phyloP scores from a whole-genome alignment of 2,329 filamentous ascomycete genomes.

The Pseudocercospora eumusae region DNA sequence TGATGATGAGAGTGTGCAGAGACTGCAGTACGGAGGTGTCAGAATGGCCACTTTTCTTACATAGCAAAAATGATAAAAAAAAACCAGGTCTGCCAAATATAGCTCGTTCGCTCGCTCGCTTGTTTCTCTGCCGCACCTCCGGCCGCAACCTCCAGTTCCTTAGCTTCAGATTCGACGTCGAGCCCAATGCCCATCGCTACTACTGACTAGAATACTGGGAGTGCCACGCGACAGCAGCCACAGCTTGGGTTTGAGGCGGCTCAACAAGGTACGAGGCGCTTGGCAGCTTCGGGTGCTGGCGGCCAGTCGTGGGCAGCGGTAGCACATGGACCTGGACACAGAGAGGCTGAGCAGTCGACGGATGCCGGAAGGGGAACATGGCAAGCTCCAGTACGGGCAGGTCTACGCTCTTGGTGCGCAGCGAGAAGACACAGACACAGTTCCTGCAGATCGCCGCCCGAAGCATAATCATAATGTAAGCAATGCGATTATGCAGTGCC shows the following conservation, averaged over 20 bases:
- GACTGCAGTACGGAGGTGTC: neutral
- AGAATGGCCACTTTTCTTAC: neutral
- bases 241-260: constrained; percentile 10
- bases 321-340: constrained; percentile 1
- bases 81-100: neutral
- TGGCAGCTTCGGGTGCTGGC: neutral
- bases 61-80: neutral
- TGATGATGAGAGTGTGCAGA: neutral
- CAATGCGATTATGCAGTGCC: constrained; percentile 8
- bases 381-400: neutral
- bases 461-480: constrained; percentile 15
- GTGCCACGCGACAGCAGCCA: constrained; percentile 15
- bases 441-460: constrained; percentile 22
- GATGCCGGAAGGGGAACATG: constrained; percentile 9
- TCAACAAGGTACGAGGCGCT: constrained; percentile 2
- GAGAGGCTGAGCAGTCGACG: constrained; percentile 4
- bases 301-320: constrained; percentile 8
- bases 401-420: neutral
- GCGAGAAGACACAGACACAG: constrained; percentile 3
- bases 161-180: neutral
- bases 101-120: neutral
- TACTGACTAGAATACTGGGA: too few species aligned
- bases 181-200: too few species aligned
- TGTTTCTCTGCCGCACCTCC: constrained; percentile 1
- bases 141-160: neutral